Evolutionary conservation across 257 asterid species (phyloP), one percentile per base, ranked within the genome.

Genomic region (Eustoma russellianum): DNA sequence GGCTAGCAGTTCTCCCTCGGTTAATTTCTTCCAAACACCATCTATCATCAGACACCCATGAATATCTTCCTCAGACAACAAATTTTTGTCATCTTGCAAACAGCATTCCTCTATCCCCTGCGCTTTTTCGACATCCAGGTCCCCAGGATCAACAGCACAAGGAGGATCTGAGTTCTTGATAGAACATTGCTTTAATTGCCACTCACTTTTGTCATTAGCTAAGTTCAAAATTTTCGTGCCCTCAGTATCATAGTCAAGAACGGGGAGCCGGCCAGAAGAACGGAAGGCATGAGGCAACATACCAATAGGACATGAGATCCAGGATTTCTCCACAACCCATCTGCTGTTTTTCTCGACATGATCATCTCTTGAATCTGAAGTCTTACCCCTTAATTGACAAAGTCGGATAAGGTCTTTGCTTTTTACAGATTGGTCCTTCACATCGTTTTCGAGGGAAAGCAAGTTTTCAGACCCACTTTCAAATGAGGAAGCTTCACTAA

Each of bases 281-380:
- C 95, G 83, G 50, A 78, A 61, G 9, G 67, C 18, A 44, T 71
- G 74, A n/a, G 93, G 88, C 17, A 86, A 58, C 96, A 77, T 76
- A 44, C 98, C 98, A 17, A 83, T 76, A 28, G 98, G 96, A 46
- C 98, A 83, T 46, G 79, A 76, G 38, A 58, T 86, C 97, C 95
- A 86, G 19, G 83, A 68, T 64, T 83, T 72, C 0, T 57, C 63
- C 52, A 80, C 76, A 41, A 38, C 46, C 91, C 95, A 81, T 73
- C 58, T 69, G 52, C 73, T 71, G 44, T 64, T 74, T 5, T 28
- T 13, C 41, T 59, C 72, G 5, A n/a, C 55, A 16, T 60, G 55
- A 41, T 57, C 10, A 0, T 18, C 33, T 48, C 43, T 51, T 28
- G 60, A 62, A 16, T 65, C 68, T 46, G 35, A 68, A 33, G 33